Evolutionary conservation across 2,329 filamentous ascomycete species (phyloP).

Genomic region (Phoma herbarum): DNA sequence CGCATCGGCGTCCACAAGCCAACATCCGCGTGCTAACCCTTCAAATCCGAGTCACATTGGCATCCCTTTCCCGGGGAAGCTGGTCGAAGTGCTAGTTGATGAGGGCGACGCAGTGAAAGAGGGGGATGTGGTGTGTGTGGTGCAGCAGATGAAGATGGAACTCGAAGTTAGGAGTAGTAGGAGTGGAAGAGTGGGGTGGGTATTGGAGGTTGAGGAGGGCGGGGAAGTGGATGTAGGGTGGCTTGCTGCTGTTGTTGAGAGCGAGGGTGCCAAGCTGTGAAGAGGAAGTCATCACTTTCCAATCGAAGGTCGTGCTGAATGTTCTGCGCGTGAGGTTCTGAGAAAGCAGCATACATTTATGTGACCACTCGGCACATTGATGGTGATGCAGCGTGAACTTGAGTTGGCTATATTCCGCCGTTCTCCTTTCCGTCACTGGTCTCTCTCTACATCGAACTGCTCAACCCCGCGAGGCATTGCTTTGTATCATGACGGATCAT

Average conservation of each 20-base stretch:
- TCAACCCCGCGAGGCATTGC: not conserved
- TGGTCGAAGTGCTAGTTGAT: slow-evolving; percentile 67
- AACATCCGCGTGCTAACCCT: slow-evolving; percentile 61
- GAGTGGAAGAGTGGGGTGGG: slow-evolving; percentile 61
- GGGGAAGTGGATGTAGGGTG: slow-evolving; percentile 66
- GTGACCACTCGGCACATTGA: too few relatives aligned
- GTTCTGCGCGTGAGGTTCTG: too few relatives aligned
- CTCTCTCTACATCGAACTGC: not conserved
- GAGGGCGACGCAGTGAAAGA: slow-evolving; percentile 62
- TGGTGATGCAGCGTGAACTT: too few relatives aligned
- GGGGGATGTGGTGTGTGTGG: slow-evolving; percentile 65
- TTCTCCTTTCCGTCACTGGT: too few relatives aligned
- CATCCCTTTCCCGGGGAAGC: slow-evolving; percentile 66
- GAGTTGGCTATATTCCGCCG: too few relatives aligned
- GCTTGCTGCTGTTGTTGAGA: slow-evolving; percentile 60
- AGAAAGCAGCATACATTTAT: too few relatives aligned
- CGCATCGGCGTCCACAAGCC: slow-evolving; percentile 50
- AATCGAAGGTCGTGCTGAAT: too few relatives aligned
- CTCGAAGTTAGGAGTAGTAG: slow-evolving; percentile 65
- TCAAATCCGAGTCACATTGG: slow-evolving; percentile 62
- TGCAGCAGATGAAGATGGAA: slow-evolving; percentile 76
- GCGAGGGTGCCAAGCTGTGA: not conserved
- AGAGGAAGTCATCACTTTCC: not conserved
- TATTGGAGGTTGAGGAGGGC: slow-evolving; percentile 62
- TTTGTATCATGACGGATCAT: too few relatives aligned